Percentiles rank a stretch among this genome's conserved stretches.
These are phyloP conservation scores for Pythium coloratum DNA, from an alignment of 352 stramenopile species.

Conservation along the genomic window DNA sequence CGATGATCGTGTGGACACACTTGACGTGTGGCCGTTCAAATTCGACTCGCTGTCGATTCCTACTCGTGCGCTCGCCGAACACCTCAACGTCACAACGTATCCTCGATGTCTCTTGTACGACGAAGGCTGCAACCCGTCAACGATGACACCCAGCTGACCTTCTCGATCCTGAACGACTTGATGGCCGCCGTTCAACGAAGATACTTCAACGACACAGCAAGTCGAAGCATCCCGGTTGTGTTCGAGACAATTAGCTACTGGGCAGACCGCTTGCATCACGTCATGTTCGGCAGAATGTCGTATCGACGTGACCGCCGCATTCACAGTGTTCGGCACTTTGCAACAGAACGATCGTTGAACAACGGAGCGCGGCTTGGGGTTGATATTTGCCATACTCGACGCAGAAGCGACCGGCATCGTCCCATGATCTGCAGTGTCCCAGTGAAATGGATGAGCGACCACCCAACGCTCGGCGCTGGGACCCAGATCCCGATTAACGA, in stretches of 20 bases:
- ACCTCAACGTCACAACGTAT: slow-evolving; percentile 20
- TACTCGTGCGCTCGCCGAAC: slow-evolving; percentile 11
- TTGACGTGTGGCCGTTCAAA: slow-evolving; percentile 26
- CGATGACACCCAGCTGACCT: slow-evolving; percentile 28
- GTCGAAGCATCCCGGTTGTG: background rate
- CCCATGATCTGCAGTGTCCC: background rate
- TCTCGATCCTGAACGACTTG: slow-evolving; percentile 41
- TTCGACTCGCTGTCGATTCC: slow-evolving; percentile 26
- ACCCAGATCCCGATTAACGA: slow-evolving; percentile 4
- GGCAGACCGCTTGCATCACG: slow-evolving; percentile 40
- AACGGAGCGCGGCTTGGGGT: background rate
- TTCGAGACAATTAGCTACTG: slow-evolving; percentile 30
- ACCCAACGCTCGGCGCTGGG: background rate
- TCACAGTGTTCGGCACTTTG: background rate
- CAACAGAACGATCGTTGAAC: background rate
- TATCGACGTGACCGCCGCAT: background rate
- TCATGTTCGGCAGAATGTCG: slow-evolving; percentile 5
- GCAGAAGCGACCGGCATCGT: background rate
- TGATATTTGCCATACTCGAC: background rate
- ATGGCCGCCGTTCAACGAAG: slow-evolving; percentile 14
- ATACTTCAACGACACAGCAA: slow-evolving; percentile 4
- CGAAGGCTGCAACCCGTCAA: background rate
- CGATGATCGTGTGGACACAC: background rate
- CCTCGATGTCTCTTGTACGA: slow-evolving; percentile 35
- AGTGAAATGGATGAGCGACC: background rate